Percentiles rank a stretch among this genome's conserved stretches.
phyloP scores from a whole-genome alignment of 495 filamentous ascomycete species.

The Cudoniella acicularis region DNA sequence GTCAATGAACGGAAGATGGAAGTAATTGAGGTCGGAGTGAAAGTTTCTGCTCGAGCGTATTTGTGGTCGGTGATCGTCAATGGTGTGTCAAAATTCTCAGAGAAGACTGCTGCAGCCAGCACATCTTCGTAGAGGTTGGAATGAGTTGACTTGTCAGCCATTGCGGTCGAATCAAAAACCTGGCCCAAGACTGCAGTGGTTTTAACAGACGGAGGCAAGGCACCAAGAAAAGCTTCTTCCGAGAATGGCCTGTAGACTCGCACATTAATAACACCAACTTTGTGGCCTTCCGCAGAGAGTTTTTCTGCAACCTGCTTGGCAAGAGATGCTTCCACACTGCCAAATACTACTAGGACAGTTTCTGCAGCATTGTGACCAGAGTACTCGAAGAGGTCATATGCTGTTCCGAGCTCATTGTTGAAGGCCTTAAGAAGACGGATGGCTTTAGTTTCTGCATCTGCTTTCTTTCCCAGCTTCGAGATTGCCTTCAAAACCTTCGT shows the following conservation, averaged over 20 bases:
- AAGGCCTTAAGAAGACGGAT: conserved; percentile 71
- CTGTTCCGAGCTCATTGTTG: conserved; percentile 90
- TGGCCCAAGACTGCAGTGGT: conserved; percentile 68
- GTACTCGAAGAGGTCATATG: conserved; percentile 92
- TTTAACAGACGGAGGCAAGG: conserved; percentile 69
- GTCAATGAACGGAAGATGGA: conserved; percentile 60
- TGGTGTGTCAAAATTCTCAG: conserved; percentile 54
- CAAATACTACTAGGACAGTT: conserved; percentile 84
- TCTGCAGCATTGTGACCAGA: conserved; percentile 75
- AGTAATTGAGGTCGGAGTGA: conserved; percentile 75
- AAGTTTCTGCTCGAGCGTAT: conserved; percentile 75
- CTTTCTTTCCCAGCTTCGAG: conserved; percentile 63
- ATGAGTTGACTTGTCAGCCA: conserved; percentile 65
- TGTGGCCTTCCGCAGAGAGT: conserved; percentile 64
- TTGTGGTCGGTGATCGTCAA: conserved; percentile 77
- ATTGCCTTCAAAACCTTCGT: conserved; percentile 57
- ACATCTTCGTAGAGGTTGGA: conserved; percentile 89
- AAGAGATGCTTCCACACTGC: conserved; percentile 82
- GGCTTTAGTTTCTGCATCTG: conserved; percentile 70
- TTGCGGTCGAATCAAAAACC: conserved; percentile 46
- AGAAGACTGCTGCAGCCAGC: conserved; percentile 76
- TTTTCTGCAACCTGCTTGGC: conserved; percentile 75
- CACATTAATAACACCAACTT: conserved; percentile 84
- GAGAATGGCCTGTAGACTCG: conserved; percentile 92
- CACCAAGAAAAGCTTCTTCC: conserved; percentile 84